Base-by-base conservation (phyloP, 371 early-diverging fungal genomes). In the Mortierella sp. region DNA sequence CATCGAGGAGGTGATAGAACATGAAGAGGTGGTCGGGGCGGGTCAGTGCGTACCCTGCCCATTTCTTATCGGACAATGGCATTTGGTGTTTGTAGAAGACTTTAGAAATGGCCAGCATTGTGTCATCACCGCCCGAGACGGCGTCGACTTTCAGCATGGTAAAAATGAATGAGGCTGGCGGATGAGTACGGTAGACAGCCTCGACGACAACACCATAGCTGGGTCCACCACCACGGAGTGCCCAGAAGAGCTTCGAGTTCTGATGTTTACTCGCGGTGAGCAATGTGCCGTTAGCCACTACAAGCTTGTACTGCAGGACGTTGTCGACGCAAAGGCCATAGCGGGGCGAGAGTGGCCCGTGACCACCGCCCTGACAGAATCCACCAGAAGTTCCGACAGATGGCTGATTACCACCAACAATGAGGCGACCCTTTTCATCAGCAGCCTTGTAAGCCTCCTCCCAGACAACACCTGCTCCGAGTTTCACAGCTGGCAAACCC, bases 171-270 rank as follows among this genome's bases (percentile, higher is more conserved):
- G 12, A 23, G 53, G 23, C 23, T 23, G 53, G 23, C 21, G 53
- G 53, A 26, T 53, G 53, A 4, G 53, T 53, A 9, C 53, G 53
- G 23, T 53, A 53, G 23, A 53, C 53, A 23, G 53, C 53, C 21
- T 53, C 53, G 53, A 23, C 53, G 4, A 68, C 45, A 25, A 66
- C 66, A 48, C 66, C 66, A 37, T 26, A 66, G 25, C 59, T 57
- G 4, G 57, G 19, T 56, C 66, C 66, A 11, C 66, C 67, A 2
- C 67, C 67, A 11, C 67, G 57, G 28, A 66, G 28, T 6, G 67
- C 67, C 67, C 67, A 66, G 25, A 66, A 66, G 11, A 66, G 30
- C 18, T 66, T 59, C 7, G 15, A 18, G 52, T 66, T 37, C 47
- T 66, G 67, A 15, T 25, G 37, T 4, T 9, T 59, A 48, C 59